Evolutionary conservation across 1,284 basidiomycete genomes (phyloP).

Genomic region (Cryptococcus depauperatus): DNA sequence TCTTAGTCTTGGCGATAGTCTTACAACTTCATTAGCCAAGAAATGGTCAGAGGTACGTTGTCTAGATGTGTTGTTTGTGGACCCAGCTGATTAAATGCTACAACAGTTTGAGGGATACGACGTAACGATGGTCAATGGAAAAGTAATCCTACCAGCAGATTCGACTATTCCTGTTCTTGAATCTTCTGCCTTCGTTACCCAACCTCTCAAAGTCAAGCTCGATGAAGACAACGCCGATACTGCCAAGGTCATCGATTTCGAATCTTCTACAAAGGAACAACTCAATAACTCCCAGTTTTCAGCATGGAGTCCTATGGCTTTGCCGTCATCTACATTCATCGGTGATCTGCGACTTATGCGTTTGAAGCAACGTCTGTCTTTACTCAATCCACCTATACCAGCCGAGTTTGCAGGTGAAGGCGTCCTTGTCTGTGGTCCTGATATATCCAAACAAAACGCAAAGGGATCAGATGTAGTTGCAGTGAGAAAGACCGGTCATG

Average conservation of each 20-base stretch:
- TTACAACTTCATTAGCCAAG: slow-evolving; percentile 54
- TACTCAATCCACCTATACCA: slow-evolving; percentile 57
- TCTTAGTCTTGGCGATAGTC: slow-evolving; percentile 86
- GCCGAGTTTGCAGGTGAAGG: slow-evolving; percentile 92
- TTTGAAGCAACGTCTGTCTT: slow-evolving; percentile 66
- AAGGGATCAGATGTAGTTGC: slow-evolving; percentile 67
- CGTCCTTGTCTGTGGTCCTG: slow-evolving; percentile 75
- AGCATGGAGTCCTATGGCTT: slow-evolving; percentile 44
- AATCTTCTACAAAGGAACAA: slow-evolving; percentile 8
- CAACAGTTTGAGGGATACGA: slow-evolving; percentile 91
- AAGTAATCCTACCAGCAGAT: slow-evolving; percentile 69
- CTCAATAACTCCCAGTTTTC: slow-evolving; percentile 45
- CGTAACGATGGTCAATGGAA: slow-evolving; percentile 80
- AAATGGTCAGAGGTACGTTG: slow-evolving; percentile 72
- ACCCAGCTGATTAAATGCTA: not conserved
- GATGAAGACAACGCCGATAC: slow-evolving; percentile 6
- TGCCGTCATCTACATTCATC: slow-evolving; percentile 81
- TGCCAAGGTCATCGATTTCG: slow-evolving; percentile 4
- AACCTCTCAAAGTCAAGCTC: slow-evolving; percentile 35
- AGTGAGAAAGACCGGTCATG: slow-evolving; percentile 74
- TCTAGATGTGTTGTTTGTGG: no score
- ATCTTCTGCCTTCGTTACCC: slow-evolving; percentile 53
- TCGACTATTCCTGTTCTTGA: slow-evolving; percentile 55
- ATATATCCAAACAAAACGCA: slow-evolving; percentile 50
- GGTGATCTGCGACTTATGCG: slow-evolving; percentile 85